A percentile compares a stretch with the other conserved stretches of the same genome.
Evolutionary conservation across 768 basidiomycete species (phyloP).

Genomic region (Fibroporia radiculosa): DNA sequence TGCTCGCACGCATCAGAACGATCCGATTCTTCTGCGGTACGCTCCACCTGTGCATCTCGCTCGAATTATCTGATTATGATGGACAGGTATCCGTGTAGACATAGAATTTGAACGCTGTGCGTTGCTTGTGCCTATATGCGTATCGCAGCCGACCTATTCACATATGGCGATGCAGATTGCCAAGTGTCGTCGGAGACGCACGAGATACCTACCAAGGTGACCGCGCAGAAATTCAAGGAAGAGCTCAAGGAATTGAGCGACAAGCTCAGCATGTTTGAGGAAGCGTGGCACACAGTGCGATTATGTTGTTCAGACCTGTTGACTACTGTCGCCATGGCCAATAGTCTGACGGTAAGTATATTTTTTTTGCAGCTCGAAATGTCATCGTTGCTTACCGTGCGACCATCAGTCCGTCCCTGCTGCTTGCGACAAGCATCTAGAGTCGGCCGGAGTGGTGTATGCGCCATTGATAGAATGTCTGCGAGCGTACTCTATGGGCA

Average conservation of each 20-base stretch:
- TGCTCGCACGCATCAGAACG: conserved; percentile 17
- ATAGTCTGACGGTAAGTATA: conserved; percentile 13
- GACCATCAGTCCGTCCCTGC: conserved; percentile 10
- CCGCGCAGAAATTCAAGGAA: conserved; percentile 6
- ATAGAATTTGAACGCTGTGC: conserved; percentile 11
- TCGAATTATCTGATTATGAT: no score
- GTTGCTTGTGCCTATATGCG: no score
- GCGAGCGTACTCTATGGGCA: conserved; percentile 18
- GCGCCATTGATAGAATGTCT: conserved; percentile 20
- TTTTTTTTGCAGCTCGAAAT: neutral
- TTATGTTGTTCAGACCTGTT: conserved; percentile 16
- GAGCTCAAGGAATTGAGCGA: conserved; percentile 16
- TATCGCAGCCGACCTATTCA: no score
- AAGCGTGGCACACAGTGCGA: conserved; percentile 22
- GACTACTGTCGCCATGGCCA: conserved; percentile 19
- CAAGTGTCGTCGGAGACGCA: neutral
- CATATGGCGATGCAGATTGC: conserved; percentile 1
- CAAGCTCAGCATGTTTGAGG: conserved; percentile 19
- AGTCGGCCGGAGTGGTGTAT: conserved; percentile 14
- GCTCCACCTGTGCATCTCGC: neutral
- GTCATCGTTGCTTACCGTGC: neutral
- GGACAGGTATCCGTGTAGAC: conserved; percentile 7
- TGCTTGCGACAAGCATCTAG: conserved; percentile 16
- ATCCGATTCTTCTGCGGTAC: conserved; percentile 18
- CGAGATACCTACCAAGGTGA: conserved; percentile 8